Evolutionary conservation across 345 rosid species (phyloP), one percentile per base, ranked within the genome.

Genomic region (Hypericum perforatum): DNA sequence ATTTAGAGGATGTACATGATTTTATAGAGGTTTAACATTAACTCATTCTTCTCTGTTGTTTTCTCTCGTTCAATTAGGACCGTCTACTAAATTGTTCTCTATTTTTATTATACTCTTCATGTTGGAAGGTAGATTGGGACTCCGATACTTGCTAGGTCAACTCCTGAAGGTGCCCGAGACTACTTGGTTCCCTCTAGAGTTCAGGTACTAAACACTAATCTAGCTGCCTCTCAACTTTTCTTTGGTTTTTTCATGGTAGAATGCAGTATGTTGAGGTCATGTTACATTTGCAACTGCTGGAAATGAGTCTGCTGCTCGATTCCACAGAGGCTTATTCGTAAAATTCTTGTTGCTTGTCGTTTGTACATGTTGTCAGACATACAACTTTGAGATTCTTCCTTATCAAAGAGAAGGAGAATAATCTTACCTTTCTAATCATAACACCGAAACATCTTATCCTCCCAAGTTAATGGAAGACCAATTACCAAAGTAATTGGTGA

Each of bases 111-210:
- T 71, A 59, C 73, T 69, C 78, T 72, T 74, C 63, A 44, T 74
- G 57, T 64, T 74, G 47, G 71, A 72, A 77, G 78, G 70, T 71
- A 92, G 98, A 88, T 92, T 76, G 98, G 88, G 79, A 92, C 98
- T 60, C 98, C 98, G 53, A 70, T 88, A 57, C 95, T 92, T 47
- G 82, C 94, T 42, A 85, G 91, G 74, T 92, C 97, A 16, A 92
- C 98, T 63, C 98, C 98, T 39, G 95, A 88, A 80, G 96, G 96
- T 51, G 98, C 98, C 13, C 78, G 95, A 40, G 96, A 92, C 76
- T 92, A 85, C 74, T 70, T 92, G 70, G 98, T 92, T 8, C 98
- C 98, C 54, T 88, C 95, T 13, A 85, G 95, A 82, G 67, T 88
- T 82, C 97, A 88, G 97, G 98, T 88, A 79, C 63, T 59, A 39